phyloP scores from a whole-genome alignment of 177 flowering plant genomes.

The Vitis hybrid region DNA sequence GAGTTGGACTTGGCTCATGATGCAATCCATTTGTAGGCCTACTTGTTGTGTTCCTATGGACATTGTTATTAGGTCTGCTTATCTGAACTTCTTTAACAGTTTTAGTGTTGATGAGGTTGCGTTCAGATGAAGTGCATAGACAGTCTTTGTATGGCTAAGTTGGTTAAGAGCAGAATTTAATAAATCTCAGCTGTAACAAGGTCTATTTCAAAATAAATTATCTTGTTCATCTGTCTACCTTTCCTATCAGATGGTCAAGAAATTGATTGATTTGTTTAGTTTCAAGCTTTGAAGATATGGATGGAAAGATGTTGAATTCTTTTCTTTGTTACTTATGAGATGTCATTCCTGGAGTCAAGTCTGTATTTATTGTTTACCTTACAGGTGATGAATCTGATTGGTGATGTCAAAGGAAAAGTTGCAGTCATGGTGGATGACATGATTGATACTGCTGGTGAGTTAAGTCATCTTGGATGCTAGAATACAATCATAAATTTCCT shows the following conservation, averaged over 20 bases:
- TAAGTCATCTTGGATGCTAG: not conserved
- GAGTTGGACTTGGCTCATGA: no score
- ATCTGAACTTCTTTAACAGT: no score
- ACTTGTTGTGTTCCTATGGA: no score
- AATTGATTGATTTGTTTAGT: not conserved
- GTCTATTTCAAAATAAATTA: no score
- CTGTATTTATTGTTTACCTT: not conserved
- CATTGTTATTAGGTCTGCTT: no score
- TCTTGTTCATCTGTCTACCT: no score
- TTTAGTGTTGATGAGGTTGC: no score
- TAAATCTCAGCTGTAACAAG: no score
- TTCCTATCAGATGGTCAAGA: not conserved
- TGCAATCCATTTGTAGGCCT: no score
- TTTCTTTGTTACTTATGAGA: not conserved
- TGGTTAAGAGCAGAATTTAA: no score
- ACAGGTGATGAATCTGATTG: constrained; percentile 35
- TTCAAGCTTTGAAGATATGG: not conserved
- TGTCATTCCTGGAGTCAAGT: not conserved
- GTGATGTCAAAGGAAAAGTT: constrained; percentile 67
- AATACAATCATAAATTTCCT: not conserved
- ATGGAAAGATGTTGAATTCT: not conserved
- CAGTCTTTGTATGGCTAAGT: no score
- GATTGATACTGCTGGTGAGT: constrained; percentile 73
- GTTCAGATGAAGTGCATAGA: no score
- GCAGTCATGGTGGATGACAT: constrained; percentile 77